Evolutionary conservation across 192 early-diverging fungal genomes (phyloP), one percentile per base, ranked within the genome.

Genomic region (Coemansia sp.): DNA sequence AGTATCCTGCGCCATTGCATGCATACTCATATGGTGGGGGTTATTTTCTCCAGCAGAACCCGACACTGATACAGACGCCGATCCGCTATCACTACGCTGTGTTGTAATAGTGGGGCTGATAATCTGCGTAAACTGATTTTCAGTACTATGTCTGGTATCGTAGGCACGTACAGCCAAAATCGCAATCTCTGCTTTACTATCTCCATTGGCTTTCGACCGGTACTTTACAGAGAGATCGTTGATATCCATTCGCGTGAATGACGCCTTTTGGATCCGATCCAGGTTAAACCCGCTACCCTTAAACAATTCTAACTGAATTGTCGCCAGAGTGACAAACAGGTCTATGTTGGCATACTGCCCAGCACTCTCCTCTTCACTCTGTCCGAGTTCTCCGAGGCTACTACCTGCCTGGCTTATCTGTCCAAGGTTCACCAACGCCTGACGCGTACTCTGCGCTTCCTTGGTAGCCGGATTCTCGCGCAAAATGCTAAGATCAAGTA

Each of bases 231-330:
- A 62, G 11, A 78, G 38, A 19, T 65, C 55, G 29, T 72, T 72
- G 38, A 79, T 72, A 25, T 72, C 64, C 54, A 80, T 69, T 18
- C 65, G 65, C 4, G 80, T 67, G 37, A 83, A 76, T 20, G 80
- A 78, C 23, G 66, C 74, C 37, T 77, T 79, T 29, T 63, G 61
- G 14, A 86, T 67, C 35, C 50, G 59, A 10, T 78, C 67, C 15
- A 73, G 56, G 19, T 76, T 67, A 18, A 80, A 76, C 11, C 72
- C 81, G 44, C 85, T 82, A 19, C 80, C 80, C 3, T 64, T 67
- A 58, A 85, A 89, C 25, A 95, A 77, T 64, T 95, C 93, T n/a
- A 95, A 60, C 25, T 83, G 78, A 43, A 95, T 85, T 8, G 87
- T 83, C 3, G 85, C 78, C 11, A 91, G 58, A 4, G 67, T 78